These are phyloP conservation scores for Phaffomyces opuntiae DNA, from an alignment of 805 yeast genomes.

Conservation along the genomic window DNA sequence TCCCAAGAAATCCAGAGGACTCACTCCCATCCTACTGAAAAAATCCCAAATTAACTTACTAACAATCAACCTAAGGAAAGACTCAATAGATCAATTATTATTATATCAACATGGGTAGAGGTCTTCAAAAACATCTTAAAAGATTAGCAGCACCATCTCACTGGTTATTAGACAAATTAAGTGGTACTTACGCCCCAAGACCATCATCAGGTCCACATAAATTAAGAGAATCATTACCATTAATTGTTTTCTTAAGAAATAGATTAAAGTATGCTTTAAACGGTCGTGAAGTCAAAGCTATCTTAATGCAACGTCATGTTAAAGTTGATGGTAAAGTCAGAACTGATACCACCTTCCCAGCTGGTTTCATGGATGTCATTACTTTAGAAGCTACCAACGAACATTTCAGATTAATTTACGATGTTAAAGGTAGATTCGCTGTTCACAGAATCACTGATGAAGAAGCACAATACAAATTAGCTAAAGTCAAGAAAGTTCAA, in stretches of 20 bases:
- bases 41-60: constrained; percentile 5
- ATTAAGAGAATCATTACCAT: constrained; percentile 96
- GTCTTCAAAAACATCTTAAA: constrained; percentile 90
- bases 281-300: constrained; percentile 98
- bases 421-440: constrained; percentile 98
- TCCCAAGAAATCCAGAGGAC: background rate
- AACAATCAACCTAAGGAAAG: background rate
- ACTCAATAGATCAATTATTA: constrained; percentile 1
- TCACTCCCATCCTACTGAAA: constrained; percentile 1
- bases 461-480: constrained; percentile 97
- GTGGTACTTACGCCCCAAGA: constrained; percentile 99
- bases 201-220: constrained; percentile 99
- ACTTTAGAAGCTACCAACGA: constrained; percentile 96
- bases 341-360: constrained; percentile 98
- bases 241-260: constrained; percentile 95
- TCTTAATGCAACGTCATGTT: constrained; percentile 96
- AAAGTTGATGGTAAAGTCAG: constrained; percentile 99
- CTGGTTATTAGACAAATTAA: constrained; percentile 99
- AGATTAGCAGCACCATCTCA: constrained; percentile 99
- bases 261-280: constrained; percentile 97
- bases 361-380: constrained; percentile 99
- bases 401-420: constrained; percentile 98
- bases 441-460: constrained; percentile 99
- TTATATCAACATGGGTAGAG: constrained; percentile 18
- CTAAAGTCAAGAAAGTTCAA: constrained; percentile 96